Conservation (phyloP, 495 filamentous ascomycete species). For the Talaromyces trachyspermus region DNA sequence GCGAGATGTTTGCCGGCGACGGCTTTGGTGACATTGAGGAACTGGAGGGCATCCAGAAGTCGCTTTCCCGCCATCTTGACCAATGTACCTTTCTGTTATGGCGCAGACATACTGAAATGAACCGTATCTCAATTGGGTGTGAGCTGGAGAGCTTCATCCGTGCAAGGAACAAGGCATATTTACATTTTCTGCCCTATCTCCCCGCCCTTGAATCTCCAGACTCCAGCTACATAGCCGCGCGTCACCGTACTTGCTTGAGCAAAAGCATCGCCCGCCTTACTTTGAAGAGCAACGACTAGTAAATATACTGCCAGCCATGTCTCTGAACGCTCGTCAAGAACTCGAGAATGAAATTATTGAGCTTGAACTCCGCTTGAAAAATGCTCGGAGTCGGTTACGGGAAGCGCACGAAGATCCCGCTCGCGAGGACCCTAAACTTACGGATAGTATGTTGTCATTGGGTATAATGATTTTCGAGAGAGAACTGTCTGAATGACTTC, state of each 20-base stretch:
- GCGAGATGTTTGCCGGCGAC: conserved; percentile 74
- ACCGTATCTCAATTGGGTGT: neutral
- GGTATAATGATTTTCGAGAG: neutral
- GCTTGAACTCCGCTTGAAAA: conserved; percentile 40
- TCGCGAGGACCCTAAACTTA: conserved; percentile 6
- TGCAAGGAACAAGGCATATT: neutral
- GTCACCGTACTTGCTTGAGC: too few relatives aligned
- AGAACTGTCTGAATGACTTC: neutral
- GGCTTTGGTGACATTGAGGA: conserved; percentile 68
- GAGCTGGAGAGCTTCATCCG: neutral
- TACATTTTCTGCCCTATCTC: conserved; percentile 12
- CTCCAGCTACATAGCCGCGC: too few relatives aligned
- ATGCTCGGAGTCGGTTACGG: conserved; percentile 20
- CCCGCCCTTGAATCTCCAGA: conserved; percentile 11
- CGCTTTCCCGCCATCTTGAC: conserved; percentile 57
- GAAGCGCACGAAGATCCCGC: conserved; percentile 3
- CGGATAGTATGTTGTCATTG: neutral
- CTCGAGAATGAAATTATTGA: conserved; percentile 46
- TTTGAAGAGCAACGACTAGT: too few relatives aligned
- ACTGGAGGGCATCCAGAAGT: conserved; percentile 70
- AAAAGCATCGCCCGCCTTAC: too few relatives aligned
- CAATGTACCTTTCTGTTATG: neutral
- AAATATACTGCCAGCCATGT: too few relatives aligned
- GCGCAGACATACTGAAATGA: neutral
- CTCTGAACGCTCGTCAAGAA: conserved; percentile 5